Percentiles rank a stretch among this genome's conserved stretches.
Conservation (phyloP, 768 basidiomycete genomes). For the Termitomyces sp. region DNA sequence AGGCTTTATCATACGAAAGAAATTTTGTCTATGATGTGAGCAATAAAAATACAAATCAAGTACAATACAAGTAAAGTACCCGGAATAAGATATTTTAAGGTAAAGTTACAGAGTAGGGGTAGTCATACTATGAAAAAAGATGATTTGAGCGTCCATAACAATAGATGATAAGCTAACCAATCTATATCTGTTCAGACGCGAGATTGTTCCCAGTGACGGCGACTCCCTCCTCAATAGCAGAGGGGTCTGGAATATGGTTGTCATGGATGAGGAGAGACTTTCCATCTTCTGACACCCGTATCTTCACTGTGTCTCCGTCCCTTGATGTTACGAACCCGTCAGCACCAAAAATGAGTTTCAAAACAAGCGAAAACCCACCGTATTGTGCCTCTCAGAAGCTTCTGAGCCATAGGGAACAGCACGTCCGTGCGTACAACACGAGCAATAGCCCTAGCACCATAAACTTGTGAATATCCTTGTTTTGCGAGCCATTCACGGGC, state of each 20-base stretch:
- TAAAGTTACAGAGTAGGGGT: background rate
- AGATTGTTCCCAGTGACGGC: background rate
- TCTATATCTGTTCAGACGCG: slow-evolving; percentile 5
- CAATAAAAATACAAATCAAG: background rate
- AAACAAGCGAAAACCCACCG: slow-evolving; percentile 37
- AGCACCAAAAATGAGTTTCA: background rate
- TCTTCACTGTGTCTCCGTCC: slow-evolving; percentile 65
- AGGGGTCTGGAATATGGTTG: slow-evolving; percentile 55
- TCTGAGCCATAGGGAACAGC: slow-evolving; percentile 78
- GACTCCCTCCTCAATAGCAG: slow-evolving; percentile 16
- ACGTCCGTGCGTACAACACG: slow-evolving; percentile 83
- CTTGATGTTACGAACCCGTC: slow-evolving; percentile 24
- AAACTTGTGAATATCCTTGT: slow-evolving; percentile 79
- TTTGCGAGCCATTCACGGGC: slow-evolving; percentile 69
- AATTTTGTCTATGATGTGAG: background rate
- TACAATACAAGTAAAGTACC: background rate
- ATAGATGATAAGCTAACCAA: background rate
- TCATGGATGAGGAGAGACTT: slow-evolving; percentile 53
- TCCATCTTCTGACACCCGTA: slow-evolving; percentile 43
- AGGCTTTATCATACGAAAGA: too few relatives aligned
- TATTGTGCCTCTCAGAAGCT: slow-evolving; percentile 76
- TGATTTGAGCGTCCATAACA: background rate
- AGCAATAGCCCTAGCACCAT: slow-evolving; percentile 86
- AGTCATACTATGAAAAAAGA: background rate
- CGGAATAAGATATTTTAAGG: too few relatives aligned